Base-by-base conservation (phyloP, 1,284 basidiomycete species). In the Afroboletus lepidellus region DNA sequence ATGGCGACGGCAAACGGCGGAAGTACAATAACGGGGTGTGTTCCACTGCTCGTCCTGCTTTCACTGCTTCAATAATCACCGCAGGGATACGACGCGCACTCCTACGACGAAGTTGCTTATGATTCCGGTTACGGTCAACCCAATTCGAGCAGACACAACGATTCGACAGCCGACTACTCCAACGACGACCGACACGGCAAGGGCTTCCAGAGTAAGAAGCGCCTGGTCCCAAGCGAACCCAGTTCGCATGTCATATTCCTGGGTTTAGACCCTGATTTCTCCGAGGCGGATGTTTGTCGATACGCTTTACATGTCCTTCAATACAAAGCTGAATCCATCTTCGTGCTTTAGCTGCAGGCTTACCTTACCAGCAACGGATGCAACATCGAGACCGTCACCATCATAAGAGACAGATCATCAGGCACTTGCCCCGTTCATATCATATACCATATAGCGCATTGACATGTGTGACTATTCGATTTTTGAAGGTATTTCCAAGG, bases 321-420 rank as follows among this genome's bases (percentile, higher is more conserved):
- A 60, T 68, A 58, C 65, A 61, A 62, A 48, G 67, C 74, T 77
- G 67, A 76, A 67, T 56, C 55, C 50, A 61, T 70, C 53, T 55
- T 55, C 60, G 58, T 56, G 39, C 60, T 63, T 60, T 73, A 92
- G 90, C 80, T 93, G 64, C 84, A 88, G 74, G 82, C 84, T 52
- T 91, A 85, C 71, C 82, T 95, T 56, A 76, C 81, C 53, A 80
- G 78, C 55, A 79, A 88, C 66, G 85, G 84, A 57, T 89, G 82
- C 74, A 80, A 75, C 66, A 76, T 90, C 61, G 88, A 91, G 72
- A 87, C 87, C 58, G 89, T 92, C 64, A 95, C 92, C 63, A 93
- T 98, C 60, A 94, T 95, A 70, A 85, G 90, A 77, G 94, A 97
- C 72, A 88, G 90, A 81, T 80, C 82, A 79, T 86, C 92, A 83